Conservation (phyloP, 1,139 yeast species). For the Starmera stellimalicola region DNA sequence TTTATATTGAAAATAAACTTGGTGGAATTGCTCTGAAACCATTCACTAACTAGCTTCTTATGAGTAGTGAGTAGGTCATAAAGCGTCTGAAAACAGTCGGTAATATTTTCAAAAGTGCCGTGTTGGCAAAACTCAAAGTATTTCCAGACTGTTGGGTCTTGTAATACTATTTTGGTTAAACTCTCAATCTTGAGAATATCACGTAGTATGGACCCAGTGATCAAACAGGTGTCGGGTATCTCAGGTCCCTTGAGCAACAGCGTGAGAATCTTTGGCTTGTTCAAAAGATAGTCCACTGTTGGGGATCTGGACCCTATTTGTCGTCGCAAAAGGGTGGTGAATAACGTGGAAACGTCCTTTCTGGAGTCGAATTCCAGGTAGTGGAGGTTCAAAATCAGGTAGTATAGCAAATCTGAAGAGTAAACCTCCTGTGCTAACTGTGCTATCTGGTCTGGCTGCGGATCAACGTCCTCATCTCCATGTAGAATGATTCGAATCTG, state of each 20-base stretch:
- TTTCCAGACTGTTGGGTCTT: conserved; percentile 63
- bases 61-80: conserved; percentile 64
- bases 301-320: conserved; percentile 73
- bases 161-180: conserved; percentile 50
- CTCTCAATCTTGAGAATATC: conserved; percentile 80
- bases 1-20: conserved; percentile 56
- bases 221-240: conserved; percentile 58
- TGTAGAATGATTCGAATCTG: conserved; percentile 62
- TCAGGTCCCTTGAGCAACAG: conserved; percentile 65
- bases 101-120: conserved; percentile 79
- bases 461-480: conserved; percentile 62
- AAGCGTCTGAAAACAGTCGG: conserved; percentile 78
- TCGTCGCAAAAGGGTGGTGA: conserved; percentile 70
- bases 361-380: conserved; percentile 82
- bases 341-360: conserved; percentile 69
- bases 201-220: conserved; percentile 71
- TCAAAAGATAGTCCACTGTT: conserved; percentile 73
- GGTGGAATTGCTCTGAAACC: conserved; percentile 44
- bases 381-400: conserved; percentile 46
- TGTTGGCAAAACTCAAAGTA: conserved; percentile 70
- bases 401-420: conserved; percentile 57
- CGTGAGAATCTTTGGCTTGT: conserved; percentile 56
- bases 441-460: conserved; percentile 71
- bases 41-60: conserved; percentile 54
- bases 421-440: conserved; percentile 68